Percentiles rank a stretch among this genome's conserved stretches.
These are phyloP conservation scores for Cordyceps militaris DNA, from an alignment of 2,329 filamentous ascomycete genomes.

Conservation along the genomic window DNA sequence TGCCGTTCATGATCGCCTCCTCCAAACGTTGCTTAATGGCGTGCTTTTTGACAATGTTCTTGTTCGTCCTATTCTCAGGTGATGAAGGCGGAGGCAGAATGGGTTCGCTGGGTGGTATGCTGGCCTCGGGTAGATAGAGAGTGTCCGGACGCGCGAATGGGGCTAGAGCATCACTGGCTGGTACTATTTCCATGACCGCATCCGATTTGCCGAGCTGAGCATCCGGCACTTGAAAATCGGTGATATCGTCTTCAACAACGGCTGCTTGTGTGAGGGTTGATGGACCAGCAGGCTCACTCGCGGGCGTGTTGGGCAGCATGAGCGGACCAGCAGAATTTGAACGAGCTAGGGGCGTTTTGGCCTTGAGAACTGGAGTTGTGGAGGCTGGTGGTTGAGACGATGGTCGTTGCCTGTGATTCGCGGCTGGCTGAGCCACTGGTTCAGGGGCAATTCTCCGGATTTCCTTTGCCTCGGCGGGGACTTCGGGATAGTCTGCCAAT, in stretches of 20 bases:
- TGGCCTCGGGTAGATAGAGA: slow-evolving; percentile 29
- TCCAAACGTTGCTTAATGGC: slow-evolving; percentile 53
- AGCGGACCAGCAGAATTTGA: slow-evolving; percentile 34
- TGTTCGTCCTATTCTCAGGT: slow-evolving; percentile 46
- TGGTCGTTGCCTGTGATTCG: not conserved
- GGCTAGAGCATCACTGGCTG: slow-evolving; percentile 41
- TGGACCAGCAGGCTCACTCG: slow-evolving; percentile 45
- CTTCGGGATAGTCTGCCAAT: not conserved
- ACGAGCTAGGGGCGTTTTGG: slow-evolving; percentile 20
- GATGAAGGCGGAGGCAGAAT: slow-evolving; percentile 28
- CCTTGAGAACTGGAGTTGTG: slow-evolving; percentile 14
- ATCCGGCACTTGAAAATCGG: slow-evolving; percentile 27
- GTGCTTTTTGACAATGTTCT: slow-evolving; percentile 58
- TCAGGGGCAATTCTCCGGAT: not conserved
- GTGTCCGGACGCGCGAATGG: slow-evolving; percentile 20
- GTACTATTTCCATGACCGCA: slow-evolving; percentile 29
- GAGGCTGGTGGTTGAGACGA: slow-evolving; percentile 7
- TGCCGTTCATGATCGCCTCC: slow-evolving; percentile 64
- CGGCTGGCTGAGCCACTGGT: not conserved
- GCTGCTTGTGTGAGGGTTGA: slow-evolving; percentile 30
- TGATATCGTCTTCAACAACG: slow-evolving; percentile 16
- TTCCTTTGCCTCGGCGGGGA: not conserved
- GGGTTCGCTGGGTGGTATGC: slow-evolving; percentile 38
- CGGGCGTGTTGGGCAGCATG: slow-evolving; percentile 29
- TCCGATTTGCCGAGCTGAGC: slow-evolving; percentile 32